Conservation (phyloP, 169 alveolate species). For the Plasmodium adleri region DNA sequence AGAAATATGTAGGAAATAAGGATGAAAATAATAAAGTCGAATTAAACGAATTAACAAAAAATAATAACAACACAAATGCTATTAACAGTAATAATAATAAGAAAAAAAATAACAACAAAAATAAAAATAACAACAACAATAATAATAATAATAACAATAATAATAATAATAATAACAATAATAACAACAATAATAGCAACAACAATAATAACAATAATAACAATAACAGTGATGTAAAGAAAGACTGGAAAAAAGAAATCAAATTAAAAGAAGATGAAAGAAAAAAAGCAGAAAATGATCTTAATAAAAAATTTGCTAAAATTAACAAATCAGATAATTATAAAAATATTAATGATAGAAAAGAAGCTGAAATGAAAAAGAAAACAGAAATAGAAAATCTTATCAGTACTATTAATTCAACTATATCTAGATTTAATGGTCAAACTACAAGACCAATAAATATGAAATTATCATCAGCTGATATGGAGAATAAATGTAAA, state of each 20-base stretch:
- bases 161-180: neutral
- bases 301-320: constrained; percentile 66
- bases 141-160: neutral
- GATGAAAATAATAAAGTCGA: constrained; percentile 2
- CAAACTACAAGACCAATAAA: constrained; percentile 47
- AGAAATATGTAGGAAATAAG: constrained; percentile 15
- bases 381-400: constrained; percentile 32
- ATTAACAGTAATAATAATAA: neutral
- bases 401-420: constrained; percentile 22
- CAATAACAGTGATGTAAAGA: constrained; percentile 22
- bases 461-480: constrained; percentile 41
- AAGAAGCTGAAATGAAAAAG: constrained; percentile 53
- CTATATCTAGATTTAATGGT: constrained; percentile 39
- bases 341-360: constrained; percentile 60
- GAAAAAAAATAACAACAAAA: constrained; percentile 1
- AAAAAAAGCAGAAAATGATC: constrained; percentile 55
- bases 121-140: neutral
- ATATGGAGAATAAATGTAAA: constrained; percentile 46
- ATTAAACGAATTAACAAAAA: neutral
- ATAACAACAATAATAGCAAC: neutral
- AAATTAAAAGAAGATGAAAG: constrained; percentile 71
- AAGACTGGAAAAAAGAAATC: constrained; percentile 37
- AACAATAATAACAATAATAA: neutral
- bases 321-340: constrained; percentile 27
- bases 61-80: neutral